Conservation (phyloP, 106 monocot genomes). For the Dactylorhiza incarnata region DNA sequence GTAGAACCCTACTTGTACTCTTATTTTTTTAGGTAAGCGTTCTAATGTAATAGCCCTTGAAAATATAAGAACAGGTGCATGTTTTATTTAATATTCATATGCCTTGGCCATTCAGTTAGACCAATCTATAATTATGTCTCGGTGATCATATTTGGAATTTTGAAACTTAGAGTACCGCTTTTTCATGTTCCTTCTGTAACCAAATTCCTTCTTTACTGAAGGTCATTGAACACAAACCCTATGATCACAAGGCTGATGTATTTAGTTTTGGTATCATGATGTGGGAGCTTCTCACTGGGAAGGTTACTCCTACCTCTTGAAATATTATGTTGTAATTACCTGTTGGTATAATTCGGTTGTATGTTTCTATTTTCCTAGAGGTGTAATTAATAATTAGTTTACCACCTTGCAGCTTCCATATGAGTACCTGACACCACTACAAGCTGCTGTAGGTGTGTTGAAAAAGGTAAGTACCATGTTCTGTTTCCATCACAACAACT, state of each 20-base stretch:
- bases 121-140: background rate
- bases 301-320: constrained; percentile 27
- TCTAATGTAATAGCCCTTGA: no score
- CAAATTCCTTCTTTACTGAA: constrained; percentile 17
- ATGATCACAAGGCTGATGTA: constrained; percentile 88
- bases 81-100: no score
- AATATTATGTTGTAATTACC: background rate
- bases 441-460: constrained; percentile 76
- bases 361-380: background rate
- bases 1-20: no score
- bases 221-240: constrained; percentile 82
- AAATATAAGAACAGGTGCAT: no score
- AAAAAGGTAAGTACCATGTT: constrained; percentile 38
- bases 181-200: background rate
- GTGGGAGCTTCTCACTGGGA: constrained; percentile 71
- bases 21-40: no score
- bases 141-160: background rate
- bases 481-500: background rate
- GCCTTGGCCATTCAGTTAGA: no score
- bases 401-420: constrained; percentile 50
- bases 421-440: constrained; percentile 64
- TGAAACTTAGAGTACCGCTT: background rate
- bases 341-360: background rate
- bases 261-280: constrained; percentile 69
- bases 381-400: background rate